These are phyloP conservation scores for Austropuccinia psidii DNA, from an alignment of 1,284 basidiomycete genomes.

Conservation along the genomic window DNA sequence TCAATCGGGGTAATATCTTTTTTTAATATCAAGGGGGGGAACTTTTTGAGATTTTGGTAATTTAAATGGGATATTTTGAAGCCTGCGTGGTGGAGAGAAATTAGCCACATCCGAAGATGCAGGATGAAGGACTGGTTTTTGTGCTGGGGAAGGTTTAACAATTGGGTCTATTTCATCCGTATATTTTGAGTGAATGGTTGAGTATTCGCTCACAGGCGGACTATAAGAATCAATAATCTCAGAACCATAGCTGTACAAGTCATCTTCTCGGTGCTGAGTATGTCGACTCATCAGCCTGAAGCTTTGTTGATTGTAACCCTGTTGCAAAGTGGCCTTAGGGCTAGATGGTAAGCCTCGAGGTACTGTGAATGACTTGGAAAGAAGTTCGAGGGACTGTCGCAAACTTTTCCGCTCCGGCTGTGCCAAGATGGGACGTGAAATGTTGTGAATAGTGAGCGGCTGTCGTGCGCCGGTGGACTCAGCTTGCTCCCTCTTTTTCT, in stretches of 20 bases:
- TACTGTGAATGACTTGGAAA: background rate
- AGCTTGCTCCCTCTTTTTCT: background rate
- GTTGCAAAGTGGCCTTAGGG: background rate
- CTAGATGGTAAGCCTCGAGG: background rate
- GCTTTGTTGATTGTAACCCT: background rate
- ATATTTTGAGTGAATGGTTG: background rate
- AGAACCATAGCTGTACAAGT: slow-evolving; percentile 8
- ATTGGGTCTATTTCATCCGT: background rate
- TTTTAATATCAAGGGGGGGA: too few relatives aligned
- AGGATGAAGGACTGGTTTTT: slow-evolving; percentile 5
- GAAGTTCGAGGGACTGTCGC: background rate
- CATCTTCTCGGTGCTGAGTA: background rate
- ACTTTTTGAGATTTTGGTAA: background rate
- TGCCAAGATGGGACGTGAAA: slow-evolving; percentile 10
- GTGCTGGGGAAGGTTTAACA: slow-evolving; percentile 15
- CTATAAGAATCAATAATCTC: slow-evolving; percentile 20
- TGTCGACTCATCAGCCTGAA: background rate
- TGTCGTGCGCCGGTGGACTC: background rate
- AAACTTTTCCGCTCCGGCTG: background rate
- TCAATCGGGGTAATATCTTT: too few relatives aligned
- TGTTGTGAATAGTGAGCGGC: background rate
- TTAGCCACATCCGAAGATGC: background rate
- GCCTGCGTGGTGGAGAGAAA: background rate
- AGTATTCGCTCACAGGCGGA: background rate
- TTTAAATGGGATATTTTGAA: slow-evolving; percentile 21